Evolutionary conservation across 1,284 basidiomycete genomes (phyloP).

Genomic region (Microbotryum violaceum): DNA sequence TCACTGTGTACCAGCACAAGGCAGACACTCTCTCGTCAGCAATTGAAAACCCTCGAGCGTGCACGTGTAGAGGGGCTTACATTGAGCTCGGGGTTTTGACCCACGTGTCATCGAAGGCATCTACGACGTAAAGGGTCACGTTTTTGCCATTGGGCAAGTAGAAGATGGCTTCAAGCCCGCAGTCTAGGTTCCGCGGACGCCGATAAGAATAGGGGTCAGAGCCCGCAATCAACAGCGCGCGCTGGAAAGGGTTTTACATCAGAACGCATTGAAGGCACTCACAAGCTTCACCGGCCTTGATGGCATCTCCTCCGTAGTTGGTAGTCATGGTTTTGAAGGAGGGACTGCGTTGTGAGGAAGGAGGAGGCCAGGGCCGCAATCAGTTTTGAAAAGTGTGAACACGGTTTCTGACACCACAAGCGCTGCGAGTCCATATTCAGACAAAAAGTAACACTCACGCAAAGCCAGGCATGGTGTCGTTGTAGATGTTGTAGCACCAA

Average conservation of each 20-base stretch:
- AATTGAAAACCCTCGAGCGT: constrained; percentile 7
- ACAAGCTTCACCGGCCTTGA: too few relatives aligned
- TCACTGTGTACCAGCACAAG: too few relatives aligned
- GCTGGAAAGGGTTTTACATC: too few relatives aligned
- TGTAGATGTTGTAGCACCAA: constrained; percentile 23
- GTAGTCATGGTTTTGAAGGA: constrained; percentile 21
- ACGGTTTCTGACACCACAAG: too few relatives aligned
- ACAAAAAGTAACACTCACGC: neutral
- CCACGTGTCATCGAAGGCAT: constrained; percentile 29
- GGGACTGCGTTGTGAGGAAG: neutral
- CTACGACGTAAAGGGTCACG: constrained; percentile 15
- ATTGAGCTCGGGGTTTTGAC: constrained; percentile 21
- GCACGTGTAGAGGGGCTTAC: constrained; percentile 19
- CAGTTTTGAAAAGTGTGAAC: too few relatives aligned
- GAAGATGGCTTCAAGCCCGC: constrained; percentile 18
- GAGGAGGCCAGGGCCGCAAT: too few relatives aligned
- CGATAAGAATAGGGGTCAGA: too few relatives aligned
- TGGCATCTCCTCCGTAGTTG: constrained; percentile 17
- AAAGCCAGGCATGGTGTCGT: constrained; percentile 13
- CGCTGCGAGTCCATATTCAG: too few relatives aligned
- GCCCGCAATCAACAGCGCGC: too few relatives aligned
- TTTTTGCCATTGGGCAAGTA: constrained; percentile 15
- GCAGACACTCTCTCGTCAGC: too few relatives aligned
- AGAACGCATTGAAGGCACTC: too few relatives aligned
- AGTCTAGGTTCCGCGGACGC: too few relatives aligned